Conservation (phyloP, 2,329 filamentous ascomycete species). For the Didymella pinodella region DNA sequence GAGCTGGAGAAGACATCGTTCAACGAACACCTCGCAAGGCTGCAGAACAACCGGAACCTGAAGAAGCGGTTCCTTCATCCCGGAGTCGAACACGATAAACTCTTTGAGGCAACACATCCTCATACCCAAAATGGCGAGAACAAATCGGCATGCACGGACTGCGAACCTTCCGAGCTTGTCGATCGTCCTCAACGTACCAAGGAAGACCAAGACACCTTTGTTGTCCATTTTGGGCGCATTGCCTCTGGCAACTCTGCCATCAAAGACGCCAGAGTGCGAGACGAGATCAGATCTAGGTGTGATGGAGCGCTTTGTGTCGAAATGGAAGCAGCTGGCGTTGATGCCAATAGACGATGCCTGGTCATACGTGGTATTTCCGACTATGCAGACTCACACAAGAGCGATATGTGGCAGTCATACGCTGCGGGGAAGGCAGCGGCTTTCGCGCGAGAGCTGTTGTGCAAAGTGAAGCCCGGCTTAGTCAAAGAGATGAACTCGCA, state of each 20-base stretch:
- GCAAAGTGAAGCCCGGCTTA: background rate
- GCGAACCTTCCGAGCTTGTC: background rate
- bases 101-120: background rate
- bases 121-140: background rate
- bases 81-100: background rate
- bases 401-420: constrained; percentile 18
- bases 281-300: constrained; percentile 16
- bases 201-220: background rate
- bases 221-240: background rate
- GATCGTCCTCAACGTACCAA: background rate
- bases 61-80: background rate
- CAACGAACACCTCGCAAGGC: background rate
- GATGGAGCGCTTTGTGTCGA: constrained; percentile 21
- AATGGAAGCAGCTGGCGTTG: constrained; percentile 23
- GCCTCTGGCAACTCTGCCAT: background rate
- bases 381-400: constrained; percentile 25
- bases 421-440: constrained; percentile 23
- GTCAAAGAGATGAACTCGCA: background rate
- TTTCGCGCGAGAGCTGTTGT: constrained; percentile 19
- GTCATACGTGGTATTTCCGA: constrained; percentile 24
- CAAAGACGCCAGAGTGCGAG: constrained; percentile 5
- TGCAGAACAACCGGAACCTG: background rate
- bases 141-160: background rate
- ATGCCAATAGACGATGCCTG: constrained; percentile 20
- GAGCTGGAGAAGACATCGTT: background rate